These are phyloP conservation scores for Pichia terricola DNA, from an alignment of 1,139 yeast genomes.

Conservation along the genomic window DNA sequence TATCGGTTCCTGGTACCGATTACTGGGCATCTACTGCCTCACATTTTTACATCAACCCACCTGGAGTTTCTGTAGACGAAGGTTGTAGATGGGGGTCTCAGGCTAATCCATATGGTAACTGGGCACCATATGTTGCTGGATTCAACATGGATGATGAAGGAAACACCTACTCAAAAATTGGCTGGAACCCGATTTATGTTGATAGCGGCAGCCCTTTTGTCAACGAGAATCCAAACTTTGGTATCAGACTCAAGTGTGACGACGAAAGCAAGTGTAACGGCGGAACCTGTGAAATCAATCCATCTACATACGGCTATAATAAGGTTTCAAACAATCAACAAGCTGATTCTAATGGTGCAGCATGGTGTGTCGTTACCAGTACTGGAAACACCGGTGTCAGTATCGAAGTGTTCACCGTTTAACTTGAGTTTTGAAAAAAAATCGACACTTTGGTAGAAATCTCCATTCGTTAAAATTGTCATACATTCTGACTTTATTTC, in stretches of 20 bases:
- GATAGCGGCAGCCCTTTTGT: conserved; percentile 48
- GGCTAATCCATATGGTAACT: conserved; percentile 65
- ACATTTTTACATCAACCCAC: conserved; percentile 79
- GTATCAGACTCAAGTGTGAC: conserved; percentile 66
- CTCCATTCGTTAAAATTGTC: no score
- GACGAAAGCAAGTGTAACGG: conserved; percentile 62
- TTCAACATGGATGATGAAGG: conserved; percentile 65
- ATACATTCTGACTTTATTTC: no score
- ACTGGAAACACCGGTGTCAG: conserved; percentile 51
- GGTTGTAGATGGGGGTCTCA: conserved; percentile 82
- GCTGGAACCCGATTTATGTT: conserved; percentile 82
- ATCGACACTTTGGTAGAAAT: no score
- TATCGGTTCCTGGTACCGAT: conserved; percentile 79
- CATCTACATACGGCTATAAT: conserved; percentile 49
- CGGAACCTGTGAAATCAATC: conserved; percentile 71
- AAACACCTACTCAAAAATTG: conserved; percentile 71
- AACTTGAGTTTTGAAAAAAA: no score
- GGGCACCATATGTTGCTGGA: conserved; percentile 92
- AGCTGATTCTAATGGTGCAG: conserved; percentile 56
- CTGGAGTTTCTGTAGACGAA: conserved; percentile 67
- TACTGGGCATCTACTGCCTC: conserved; percentile 61
- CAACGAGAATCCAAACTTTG: conserved; percentile 51
- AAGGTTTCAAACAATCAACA: conserved; percentile 33
- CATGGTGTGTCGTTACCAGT: conserved; percentile 79
- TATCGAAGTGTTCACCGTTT: conserved; percentile 54